phyloP scores from a whole-genome alignment of 352 stramenopile species.

The Phytophthora sp. region DNA sequence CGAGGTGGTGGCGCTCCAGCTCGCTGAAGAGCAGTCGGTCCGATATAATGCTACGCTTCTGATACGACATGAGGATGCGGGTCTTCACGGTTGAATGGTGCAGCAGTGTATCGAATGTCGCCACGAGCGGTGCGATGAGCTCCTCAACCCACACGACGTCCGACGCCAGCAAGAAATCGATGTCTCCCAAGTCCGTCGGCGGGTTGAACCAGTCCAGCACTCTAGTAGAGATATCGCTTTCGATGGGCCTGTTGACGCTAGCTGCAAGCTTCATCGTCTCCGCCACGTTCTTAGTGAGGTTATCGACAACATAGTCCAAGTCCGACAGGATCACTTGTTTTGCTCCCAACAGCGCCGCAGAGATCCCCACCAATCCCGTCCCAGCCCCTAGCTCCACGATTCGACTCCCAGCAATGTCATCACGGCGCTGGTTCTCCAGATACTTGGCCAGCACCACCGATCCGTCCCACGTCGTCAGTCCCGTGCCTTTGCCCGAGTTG shows the following conservation, averaged over 20 bases:
- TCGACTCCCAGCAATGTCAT: conserved; percentile 39
- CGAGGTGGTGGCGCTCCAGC: conserved; percentile 42
- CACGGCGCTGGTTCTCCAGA: conserved; percentile 63
- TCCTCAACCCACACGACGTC: conserved; percentile 93
- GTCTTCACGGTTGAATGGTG: conserved; percentile 41
- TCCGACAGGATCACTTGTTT: conserved; percentile 85
- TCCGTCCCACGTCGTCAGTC: conserved; percentile 91
- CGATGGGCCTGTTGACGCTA: not conserved
- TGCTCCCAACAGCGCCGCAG: conserved; percentile 78
- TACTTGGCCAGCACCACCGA: conserved; percentile 93
- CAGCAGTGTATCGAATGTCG: conserved; percentile 66
- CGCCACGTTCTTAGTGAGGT: conserved; percentile 65
- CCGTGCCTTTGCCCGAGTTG: conserved; percentile 87
- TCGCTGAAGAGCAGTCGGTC: conserved; percentile 67
- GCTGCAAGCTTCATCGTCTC: conserved; percentile 44
- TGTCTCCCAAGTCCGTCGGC: conserved; percentile 49
- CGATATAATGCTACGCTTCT: conserved; percentile 67
- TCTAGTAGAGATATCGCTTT: conserved; percentile 27
- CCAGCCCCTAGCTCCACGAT: conserved; percentile 88
- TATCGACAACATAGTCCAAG: conserved; percentile 87
- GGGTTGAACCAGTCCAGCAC: conserved; percentile 81
- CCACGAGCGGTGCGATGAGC: conserved; percentile 85
- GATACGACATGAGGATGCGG: conserved; percentile 72
- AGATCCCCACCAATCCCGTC: conserved; percentile 87
- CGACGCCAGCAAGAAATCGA: conserved; percentile 88